Conservation (phyloP, 495 filamentous ascomycete species). For the Penicillium pancosmium region DNA sequence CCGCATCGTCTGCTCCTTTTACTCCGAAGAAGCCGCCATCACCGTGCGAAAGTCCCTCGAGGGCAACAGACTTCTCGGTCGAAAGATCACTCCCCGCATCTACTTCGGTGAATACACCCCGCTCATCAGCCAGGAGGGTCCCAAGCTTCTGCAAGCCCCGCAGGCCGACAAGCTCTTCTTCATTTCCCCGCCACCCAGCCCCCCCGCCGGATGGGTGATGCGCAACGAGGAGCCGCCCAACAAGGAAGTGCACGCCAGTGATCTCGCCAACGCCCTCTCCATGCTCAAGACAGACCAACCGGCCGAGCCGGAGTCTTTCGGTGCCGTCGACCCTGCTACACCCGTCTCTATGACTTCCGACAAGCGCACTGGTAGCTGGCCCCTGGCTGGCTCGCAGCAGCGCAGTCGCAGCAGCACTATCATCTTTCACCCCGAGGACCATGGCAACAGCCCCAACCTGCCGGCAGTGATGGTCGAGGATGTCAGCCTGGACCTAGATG, state of each 20-base stretch:
- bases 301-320: slow-evolving; percentile 17
- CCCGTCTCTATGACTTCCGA: slow-evolving; percentile 43
- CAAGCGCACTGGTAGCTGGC: slow-evolving; percentile 45
- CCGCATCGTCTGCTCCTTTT: slow-evolving; percentile 90
- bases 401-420: slow-evolving; percentile 66
- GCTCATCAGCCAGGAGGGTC: slow-evolving; percentile 58
- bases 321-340: slow-evolving; percentile 32
- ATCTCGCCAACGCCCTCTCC: slow-evolving; percentile 79
- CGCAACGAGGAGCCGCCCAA: slow-evolving; percentile 90
- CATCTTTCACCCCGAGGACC: slow-evolving; percentile 75
- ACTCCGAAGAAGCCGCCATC: slow-evolving; percentile 71
- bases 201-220: slow-evolving; percentile 92
- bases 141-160: slow-evolving; percentile 74
- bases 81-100: slow-evolving; percentile 64
- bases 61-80: slow-evolving; percentile 65
- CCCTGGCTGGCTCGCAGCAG: slow-evolving; percentile 34
- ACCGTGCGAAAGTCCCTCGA: slow-evolving; percentile 71
- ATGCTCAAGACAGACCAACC: slow-evolving; percentile 56
- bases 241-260: slow-evolving; percentile 87
- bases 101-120: slow-evolving; percentile 88
- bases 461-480: slow-evolving; percentile 93
- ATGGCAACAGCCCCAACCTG: slow-evolving; percentile 74
- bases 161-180: slow-evolving; percentile 93
- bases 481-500: slow-evolving; percentile 63
- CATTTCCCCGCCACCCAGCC: slow-evolving; percentile 89